Base-by-base conservation (phyloP, 1,139 yeast genomes). In the Torulaspora globosa region DNA sequence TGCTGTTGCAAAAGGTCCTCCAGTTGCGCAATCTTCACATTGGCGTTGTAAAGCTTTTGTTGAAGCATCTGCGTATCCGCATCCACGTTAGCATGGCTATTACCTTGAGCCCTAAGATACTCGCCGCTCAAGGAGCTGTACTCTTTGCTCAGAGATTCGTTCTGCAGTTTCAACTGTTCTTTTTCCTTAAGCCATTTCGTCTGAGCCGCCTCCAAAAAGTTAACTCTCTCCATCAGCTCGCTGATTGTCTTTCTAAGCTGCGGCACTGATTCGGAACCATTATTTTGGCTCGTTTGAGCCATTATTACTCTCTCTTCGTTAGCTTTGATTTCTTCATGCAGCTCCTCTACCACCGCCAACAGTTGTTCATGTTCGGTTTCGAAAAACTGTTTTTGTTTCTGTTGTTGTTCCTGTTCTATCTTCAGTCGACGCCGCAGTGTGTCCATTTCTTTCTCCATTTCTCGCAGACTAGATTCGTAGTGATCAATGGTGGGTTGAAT, bases 311-410 rank as follows among this genome's bases (percentile, higher is more conserved):
- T 42, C 36, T 50, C 48, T 39, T 60, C 63, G 40, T 58, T 61
- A 24, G 56, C 58, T 46, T 59, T 56, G 14, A 63, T 60, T 39
- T 62, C 65, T 28, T 55, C 52, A 37, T 62, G 66, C 32, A 63
- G 47, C 45, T 60, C 62, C 26, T 57, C 59, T 5, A 63, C 64
- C 7, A 62, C 67, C 3, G 58, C 56, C 21, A 62, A 49, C 10
- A 63, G 47, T 40, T 63, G 66, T 41, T 60, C 64, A 41, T 63
- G 65, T 43, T 63, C 67, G 9, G 51, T 47, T 31, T 62, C 65
- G 39, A 59, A 62, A 44, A 52, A 60, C 39, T 52, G 51, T 36
- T 58, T 56, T 38, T 59, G 65, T 36, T 52, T 55, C n/a, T 47
- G 39, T 26, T 52, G 58, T 29, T 53, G 51, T 12, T 52, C 51